Conservation (phyloP, 2,329 filamentous ascomycete genomes). For the Zasmidium angulare region DNA sequence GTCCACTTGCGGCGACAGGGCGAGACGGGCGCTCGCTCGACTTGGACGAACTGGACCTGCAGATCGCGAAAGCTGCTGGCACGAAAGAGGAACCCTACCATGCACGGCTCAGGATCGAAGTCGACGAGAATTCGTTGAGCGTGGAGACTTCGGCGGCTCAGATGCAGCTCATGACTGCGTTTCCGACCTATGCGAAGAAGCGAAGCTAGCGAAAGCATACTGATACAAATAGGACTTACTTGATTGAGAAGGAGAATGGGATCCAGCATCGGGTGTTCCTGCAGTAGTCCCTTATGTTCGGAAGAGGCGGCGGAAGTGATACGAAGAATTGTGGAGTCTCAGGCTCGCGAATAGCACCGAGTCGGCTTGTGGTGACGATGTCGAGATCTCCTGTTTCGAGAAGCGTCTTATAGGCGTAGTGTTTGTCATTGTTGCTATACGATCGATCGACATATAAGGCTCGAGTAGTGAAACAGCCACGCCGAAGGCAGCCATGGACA, state of each 20-base stretch:
- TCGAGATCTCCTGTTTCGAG: too few species aligned
- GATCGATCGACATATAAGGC: neutral
- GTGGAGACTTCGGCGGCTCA: neutral
- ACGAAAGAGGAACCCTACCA: neutral
- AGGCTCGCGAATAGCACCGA: neutral
- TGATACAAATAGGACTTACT: neutral
- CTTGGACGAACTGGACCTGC: neutral
- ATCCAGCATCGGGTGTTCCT: neutral
- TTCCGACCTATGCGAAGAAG: neutral
- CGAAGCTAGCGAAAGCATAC: neutral
- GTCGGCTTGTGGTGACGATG: neutral
- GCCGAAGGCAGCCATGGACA: neutral
- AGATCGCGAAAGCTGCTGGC: neutral
- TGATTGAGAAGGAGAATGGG: neutral
- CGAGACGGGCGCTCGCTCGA: neutral
- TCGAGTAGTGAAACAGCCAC: neutral
- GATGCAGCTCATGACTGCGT: neutral
- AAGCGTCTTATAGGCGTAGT: too few species aligned
- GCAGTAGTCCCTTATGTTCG: neutral
- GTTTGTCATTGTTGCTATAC: neutral
- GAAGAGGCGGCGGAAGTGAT: neutral
- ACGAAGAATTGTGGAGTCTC: neutral
- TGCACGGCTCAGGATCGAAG: neutral
- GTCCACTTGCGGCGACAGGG: neutral
- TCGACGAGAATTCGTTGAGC: neutral